Conservation (phyloP, 768 basidiomycete species). For the Gymnopilus junonius region DNA sequence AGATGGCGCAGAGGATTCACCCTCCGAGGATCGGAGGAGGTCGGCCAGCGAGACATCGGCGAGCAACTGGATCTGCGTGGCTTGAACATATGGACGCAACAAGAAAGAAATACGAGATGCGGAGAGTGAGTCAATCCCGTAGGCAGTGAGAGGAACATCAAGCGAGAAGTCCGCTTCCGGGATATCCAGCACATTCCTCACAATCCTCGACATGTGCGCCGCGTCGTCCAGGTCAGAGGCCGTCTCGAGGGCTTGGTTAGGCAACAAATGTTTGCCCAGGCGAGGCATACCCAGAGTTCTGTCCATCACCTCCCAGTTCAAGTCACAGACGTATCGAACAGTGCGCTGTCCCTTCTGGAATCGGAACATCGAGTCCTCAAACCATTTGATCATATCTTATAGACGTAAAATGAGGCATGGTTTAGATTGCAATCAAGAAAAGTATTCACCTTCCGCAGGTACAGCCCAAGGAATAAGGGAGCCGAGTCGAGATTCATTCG, state of each 20-base stretch:
- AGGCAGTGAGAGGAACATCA: slow-evolving; percentile 43
- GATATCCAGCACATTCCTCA: slow-evolving; percentile 32
- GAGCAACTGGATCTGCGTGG: slow-evolving; percentile 41
- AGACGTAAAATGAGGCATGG: background rate
- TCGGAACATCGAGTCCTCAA: slow-evolving; percentile 35
- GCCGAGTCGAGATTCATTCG: slow-evolving; percentile 9
- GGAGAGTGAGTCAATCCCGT: slow-evolving; percentile 46
- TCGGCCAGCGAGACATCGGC: slow-evolving; percentile 35
- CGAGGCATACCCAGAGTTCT: slow-evolving; percentile 25
- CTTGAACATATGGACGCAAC: slow-evolving; percentile 30
- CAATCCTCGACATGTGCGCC: slow-evolving; percentile 12
- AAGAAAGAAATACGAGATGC: slow-evolving; percentile 40
- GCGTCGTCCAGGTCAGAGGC: slow-evolving; percentile 8
- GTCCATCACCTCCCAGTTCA: slow-evolving; percentile 34
- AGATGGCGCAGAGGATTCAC: background rate
- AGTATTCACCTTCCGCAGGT: slow-evolving; percentile 16
- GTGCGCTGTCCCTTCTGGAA: slow-evolving; percentile 25
- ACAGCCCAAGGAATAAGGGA: slow-evolving; percentile 18
- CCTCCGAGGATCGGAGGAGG: slow-evolving; percentile 15
- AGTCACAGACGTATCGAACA: slow-evolving; percentile 35
- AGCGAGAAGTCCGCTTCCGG: slow-evolving; percentile 35
- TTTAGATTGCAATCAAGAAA: background rate
- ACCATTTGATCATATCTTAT: slow-evolving; percentile 32
- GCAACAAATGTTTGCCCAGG: slow-evolving; percentile 18
- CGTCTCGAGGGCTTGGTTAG: background rate